phyloP scores from a whole-genome alignment of 257 asterid genomes.

The Lycium ferocissimum region DNA sequence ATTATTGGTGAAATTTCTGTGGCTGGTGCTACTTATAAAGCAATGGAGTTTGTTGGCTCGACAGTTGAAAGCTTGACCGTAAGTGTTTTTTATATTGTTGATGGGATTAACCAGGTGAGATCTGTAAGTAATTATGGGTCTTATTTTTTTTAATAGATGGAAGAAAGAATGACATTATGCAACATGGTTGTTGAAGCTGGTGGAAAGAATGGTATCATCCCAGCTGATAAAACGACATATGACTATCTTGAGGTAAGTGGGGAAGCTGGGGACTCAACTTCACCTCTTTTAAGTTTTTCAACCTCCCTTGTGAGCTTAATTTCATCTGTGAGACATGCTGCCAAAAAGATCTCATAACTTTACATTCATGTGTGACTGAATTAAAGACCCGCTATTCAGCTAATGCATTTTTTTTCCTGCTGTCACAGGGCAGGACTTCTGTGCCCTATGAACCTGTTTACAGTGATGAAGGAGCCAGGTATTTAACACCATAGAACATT shows the following conservation, averaged over 20 bases:
- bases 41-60: slow-evolving; percentile 96
- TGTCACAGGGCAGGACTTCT: slow-evolving; percentile 81
- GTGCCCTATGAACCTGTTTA: slow-evolving; percentile 85
- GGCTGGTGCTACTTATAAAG: slow-evolving; percentile 97
- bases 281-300: neutral
- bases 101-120: neutral
- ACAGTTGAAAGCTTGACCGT: slow-evolving; percentile 93
- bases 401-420: slow-evolving; percentile 28
- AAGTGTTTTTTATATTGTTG: slow-evolving; percentile 34
- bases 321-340: neutral
- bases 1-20: slow-evolving; percentile 98
- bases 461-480: slow-evolving; percentile 96
- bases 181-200: slow-evolving; percentile 95
- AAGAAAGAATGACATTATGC: slow-evolving; percentile 99
- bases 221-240: slow-evolving; percentile 89
- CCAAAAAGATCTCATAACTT: neutral
- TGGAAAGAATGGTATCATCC: slow-evolving; percentile 53
- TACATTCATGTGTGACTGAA: neutral
- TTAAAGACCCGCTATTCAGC: neutral
- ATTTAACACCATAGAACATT: slow-evolving; percentile 14
- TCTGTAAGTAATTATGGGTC: slow-evolving; percentile 4
- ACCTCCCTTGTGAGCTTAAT: neutral
- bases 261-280: neutral
- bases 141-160: slow-evolving; percentile 65
- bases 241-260: slow-evolving; percentile 85